phyloP scores from a whole-genome alignment of 257 asterid species.

The Jacaranda copaia region DNA sequence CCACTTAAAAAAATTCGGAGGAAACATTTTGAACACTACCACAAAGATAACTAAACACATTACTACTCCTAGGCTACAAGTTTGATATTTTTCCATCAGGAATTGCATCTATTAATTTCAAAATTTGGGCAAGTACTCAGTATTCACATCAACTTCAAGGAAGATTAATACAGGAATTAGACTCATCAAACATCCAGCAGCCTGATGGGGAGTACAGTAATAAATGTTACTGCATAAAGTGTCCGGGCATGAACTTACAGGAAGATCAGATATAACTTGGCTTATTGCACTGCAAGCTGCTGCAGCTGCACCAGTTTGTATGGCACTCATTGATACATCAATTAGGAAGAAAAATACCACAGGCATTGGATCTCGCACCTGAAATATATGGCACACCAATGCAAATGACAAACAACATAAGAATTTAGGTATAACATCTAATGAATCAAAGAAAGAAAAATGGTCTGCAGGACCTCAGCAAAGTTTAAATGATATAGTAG shows the following conservation, averaged over 20 bases:
- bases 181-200: slow-evolving; percentile 22
- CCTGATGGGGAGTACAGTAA: slow-evolving; percentile 23
- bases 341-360: slow-evolving; percentile 91
- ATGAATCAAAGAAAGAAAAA: slow-evolving; percentile 10
- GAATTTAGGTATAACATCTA: slow-evolving; percentile 21
- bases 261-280: slow-evolving; percentile 97
- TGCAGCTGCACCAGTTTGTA: slow-evolving; percentile 99
- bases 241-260: slow-evolving; percentile 66
- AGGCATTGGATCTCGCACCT: slow-evolving; percentile 99
- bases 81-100: not conserved
- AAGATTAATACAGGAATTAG: slow-evolving; percentile 4
- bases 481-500: slow-evolving; percentile 19
- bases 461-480: slow-evolving; percentile 7
- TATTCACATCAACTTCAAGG: not conserved
- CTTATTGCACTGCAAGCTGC: slow-evolving; percentile 98
- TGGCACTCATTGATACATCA: slow-evolving; percentile 93
- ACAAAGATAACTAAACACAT: not conserved
- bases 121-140: not conserved
- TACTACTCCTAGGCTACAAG: slow-evolving; percentile 15
- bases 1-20: slow-evolving; percentile 23
- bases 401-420: slow-evolving; percentile 22
- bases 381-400: slow-evolving; percentile 40
- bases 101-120: not conserved
- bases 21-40: slow-evolving; percentile 11
- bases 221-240: slow-evolving; percentile 21